Conservation (phyloP, 2,329 filamentous ascomycete species). For the Aspergillus sp. region DNA sequence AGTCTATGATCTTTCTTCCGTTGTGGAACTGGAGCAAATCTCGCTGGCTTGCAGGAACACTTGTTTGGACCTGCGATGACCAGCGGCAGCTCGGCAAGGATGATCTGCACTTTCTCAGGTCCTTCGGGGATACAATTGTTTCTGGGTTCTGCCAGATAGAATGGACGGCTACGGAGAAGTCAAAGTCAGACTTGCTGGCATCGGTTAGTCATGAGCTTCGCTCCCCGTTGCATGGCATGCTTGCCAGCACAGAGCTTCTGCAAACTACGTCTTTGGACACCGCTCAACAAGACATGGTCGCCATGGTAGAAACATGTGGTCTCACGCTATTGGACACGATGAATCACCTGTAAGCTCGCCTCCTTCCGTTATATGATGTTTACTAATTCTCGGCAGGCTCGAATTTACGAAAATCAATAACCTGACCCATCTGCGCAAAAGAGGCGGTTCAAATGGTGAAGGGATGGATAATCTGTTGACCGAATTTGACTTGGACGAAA, state of each 20-base stretch:
- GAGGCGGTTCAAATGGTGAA: not conserved
- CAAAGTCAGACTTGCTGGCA: conserved; percentile 56
- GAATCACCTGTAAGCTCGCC: conserved; percentile 33
- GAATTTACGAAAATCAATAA: conserved; percentile 42
- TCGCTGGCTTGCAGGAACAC: conserved; percentile 34
- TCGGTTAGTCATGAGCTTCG: conserved; percentile 56
- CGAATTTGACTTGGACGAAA: conserved; percentile 33
- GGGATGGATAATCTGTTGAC: conserved; percentile 28
- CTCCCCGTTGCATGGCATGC: conserved; percentile 49
- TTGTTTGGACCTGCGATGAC: conserved; percentile 31
- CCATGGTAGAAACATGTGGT: conserved; percentile 53
- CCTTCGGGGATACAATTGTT: conserved; percentile 38
- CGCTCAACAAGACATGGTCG: conserved; percentile 47
- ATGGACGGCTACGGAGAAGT: conserved; percentile 42
- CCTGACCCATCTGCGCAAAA: conserved; percentile 20
- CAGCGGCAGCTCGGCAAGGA: conserved; percentile 23
- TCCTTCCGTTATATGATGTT: not conserved
- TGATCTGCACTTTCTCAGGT: conserved; percentile 38
- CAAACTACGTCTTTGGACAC: conserved; percentile 45
- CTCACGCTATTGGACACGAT: conserved; percentile 54
- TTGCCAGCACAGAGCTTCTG: conserved; percentile 54
- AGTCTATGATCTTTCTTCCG: conserved; percentile 33
- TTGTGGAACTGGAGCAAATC: conserved; percentile 38
- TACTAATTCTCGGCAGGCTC: conserved; percentile 20
- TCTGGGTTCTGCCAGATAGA: conserved; percentile 38